Evolutionary conservation across 2,329 filamentous ascomycete genomes (phyloP), one percentile per base, ranked within the genome.

Genomic region (Metarhizium album): DNA sequence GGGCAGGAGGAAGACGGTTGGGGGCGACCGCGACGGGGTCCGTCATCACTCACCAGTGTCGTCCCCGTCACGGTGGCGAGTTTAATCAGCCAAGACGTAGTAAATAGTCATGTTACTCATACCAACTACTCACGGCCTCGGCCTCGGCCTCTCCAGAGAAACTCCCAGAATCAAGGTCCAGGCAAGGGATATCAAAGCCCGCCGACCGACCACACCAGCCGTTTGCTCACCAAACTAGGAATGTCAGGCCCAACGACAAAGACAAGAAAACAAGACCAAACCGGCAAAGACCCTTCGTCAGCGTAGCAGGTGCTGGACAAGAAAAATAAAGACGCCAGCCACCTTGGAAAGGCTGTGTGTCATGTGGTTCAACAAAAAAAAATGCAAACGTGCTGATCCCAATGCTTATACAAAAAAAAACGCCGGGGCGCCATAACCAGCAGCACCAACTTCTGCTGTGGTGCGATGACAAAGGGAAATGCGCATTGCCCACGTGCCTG

Each of bases 341-440:
- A 13, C 33, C 33, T 14, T 35, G 33, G 23, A 38, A 18, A 45
- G 22, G 23, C 7, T 40, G 37, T 46, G 23, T 40, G 18, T 46
- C 43, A 18, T 46, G 23, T 23, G 14, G n/a, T 42, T 23, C 42
- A 47, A 29, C 27, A 29, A 29, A 29, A 29, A 29, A 29, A 9
- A 47, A 48, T 23, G 38, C 37, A 45, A 40, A 42, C 47, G 20
- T 54, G 52, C 52, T 46, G 47, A 52, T 58, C 52, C 56, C 54
- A 50, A 56, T 58, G 56, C 55, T 43, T 57, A 57, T 55, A 55
- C 57, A 52, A 58, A 29, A 57, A 52, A 58, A 29, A 57, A 59
- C 53, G 51, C 57, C 57, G 14, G 52, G 33, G 54, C 56, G 56
- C 57, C 57, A 35, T 46, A 52, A 52, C 50, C 37, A 50, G 33